Percentiles rank a stretch among this genome's conserved stretches.
These are phyloP conservation scores for Petasospora rhodanensis DNA, from an alignment of 1,139 yeast species.

Conservation along the genomic window DNA sequence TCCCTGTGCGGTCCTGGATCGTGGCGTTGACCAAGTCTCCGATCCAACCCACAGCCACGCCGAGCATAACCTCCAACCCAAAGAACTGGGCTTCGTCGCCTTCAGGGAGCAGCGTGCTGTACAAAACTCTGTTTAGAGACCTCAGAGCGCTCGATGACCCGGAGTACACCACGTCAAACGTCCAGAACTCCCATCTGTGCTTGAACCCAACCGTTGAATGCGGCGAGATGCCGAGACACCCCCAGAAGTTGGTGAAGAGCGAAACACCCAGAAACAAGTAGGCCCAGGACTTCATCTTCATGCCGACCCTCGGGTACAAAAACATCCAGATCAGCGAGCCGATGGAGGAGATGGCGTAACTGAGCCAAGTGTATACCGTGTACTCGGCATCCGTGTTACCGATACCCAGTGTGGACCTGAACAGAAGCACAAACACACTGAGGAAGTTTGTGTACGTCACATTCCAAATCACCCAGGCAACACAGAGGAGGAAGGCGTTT, in stretches of 20 bases:
- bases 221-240: conserved; percentile 35
- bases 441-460: conserved; percentile 36
- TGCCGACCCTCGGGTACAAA: conserved; percentile 29
- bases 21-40: conserved; percentile 39
- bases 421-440: conserved; percentile 36
- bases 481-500: conserved; percentile 37
- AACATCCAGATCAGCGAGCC: conserved; percentile 41
- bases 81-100: conserved; percentile 44
- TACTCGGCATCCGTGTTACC: conserved; percentile 39
- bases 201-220: conserved; percentile 36
- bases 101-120: conserved; percentile 38
- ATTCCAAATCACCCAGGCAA: conserved; percentile 45
- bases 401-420: conserved; percentile 39
- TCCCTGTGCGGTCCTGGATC: conserved; percentile 39
- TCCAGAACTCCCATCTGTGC: conserved; percentile 43
- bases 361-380: conserved; percentile 39
- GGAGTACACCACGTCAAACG: conserved; percentile 37
- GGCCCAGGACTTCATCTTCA: conserved; percentile 35
- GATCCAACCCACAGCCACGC: conserved; percentile 43
- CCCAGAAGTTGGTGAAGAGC: conserved; percentile 39
- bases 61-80: conserved; percentile 41
- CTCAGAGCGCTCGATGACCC: conserved; percentile 37
- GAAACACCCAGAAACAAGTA: conserved; percentile 33
- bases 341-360: conserved; percentile 33
- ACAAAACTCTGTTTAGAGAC: conserved; percentile 36